phyloP scores from a whole-genome alignment of 257 asterid genomes.

The Solanum chaucha region DNA sequence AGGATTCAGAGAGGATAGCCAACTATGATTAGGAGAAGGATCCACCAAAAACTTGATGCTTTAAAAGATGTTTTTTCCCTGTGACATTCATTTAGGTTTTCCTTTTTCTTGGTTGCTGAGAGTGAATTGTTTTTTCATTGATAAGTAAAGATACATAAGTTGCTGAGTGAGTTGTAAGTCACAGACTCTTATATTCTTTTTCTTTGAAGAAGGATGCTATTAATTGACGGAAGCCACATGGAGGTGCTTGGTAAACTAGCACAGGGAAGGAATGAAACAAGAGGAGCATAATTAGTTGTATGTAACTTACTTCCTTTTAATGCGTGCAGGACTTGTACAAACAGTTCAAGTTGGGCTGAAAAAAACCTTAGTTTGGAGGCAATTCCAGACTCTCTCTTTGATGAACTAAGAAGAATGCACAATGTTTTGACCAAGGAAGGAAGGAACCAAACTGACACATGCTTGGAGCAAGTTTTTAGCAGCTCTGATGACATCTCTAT shows the following conservation, averaged over 20 bases:
- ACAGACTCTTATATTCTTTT: not conserved
- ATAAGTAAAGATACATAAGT: not conserved
- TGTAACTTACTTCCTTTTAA: not conserved
- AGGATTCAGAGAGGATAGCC: not conserved
- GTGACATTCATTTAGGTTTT: not conserved
- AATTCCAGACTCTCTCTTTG: constrained; percentile 50
- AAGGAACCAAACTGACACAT: constrained; percentile 18
- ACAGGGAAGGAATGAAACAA: not conserved
- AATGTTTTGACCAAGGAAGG: constrained; percentile 23
- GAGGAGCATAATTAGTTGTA: not conserved
- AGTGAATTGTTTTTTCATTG: not conserved
- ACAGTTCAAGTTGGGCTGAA: constrained; percentile 77
- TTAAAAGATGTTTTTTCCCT: not conserved
- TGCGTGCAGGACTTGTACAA: constrained; percentile 72
- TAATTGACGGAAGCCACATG: not conserved
- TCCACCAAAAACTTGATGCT: not conserved
- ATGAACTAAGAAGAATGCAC: constrained; percentile 44
- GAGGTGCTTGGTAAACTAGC: not conserved
- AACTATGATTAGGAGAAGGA: not conserved
- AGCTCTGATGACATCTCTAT: constrained; percentile 45
- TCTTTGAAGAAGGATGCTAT: not conserved
- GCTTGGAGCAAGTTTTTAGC: constrained; percentile 49
- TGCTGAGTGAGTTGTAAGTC: not conserved
- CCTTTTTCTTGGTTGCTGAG: not conserved
- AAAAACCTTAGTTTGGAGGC: constrained; percentile 57